Base-by-base conservation (phyloP, 2,329 filamentous ascomycete species). In the Paramyrothecium roridum region DNA sequence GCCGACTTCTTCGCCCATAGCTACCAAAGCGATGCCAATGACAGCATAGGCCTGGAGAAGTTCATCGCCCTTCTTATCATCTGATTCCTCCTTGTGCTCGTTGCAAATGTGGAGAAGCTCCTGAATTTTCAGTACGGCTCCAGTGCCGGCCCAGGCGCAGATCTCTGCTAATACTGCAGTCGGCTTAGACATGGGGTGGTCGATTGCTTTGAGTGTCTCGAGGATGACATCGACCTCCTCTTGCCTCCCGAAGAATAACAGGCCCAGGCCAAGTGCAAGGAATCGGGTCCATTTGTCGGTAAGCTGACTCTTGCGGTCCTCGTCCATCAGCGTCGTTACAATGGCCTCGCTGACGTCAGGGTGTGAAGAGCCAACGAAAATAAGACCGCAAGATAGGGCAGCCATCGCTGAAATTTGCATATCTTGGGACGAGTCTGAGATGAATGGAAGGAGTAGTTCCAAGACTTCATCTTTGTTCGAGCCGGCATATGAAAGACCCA, bases 251-350 rank as follows among this genome's bases (percentile, higher is more conserved):
- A 99, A 98, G 82, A 92, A 99, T 26, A 99, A 81, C 23, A 99
- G 82, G 2, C 93, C 95, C 59, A 99, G 82, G 61, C 95, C 95
- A 46, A 99, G 87, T 20, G 91, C 93, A 78, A 99, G 89, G 77
- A 99, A 99, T 19, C 95, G 87, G 33, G 93, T 95, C 95, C 95
- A 99, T 76, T 98, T 99, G 76, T 98, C 91, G 63, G 96, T 97
- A 57, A 99, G 80, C 71, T 96, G 93, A 67, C 84, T 88, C 75
- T 89, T 89, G 55, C 93, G 86, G 57, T 98, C 93, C 56, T 98
- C 93, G 63, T 99, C 95, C 73, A 99, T 85, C 63, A 99, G 80
- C 1, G 93, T 96, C 54, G 90, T 91, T 53, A 98, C 88, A 63
- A 99, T 95, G 11, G 93, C 89, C 74, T 96, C 91, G 61, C 89